Percentiles rank a stretch among this genome's conserved stretches.
Evolutionary conservation across 441 rosid species (phyloP).

Genomic region (Gossypium trilobum): DNA sequence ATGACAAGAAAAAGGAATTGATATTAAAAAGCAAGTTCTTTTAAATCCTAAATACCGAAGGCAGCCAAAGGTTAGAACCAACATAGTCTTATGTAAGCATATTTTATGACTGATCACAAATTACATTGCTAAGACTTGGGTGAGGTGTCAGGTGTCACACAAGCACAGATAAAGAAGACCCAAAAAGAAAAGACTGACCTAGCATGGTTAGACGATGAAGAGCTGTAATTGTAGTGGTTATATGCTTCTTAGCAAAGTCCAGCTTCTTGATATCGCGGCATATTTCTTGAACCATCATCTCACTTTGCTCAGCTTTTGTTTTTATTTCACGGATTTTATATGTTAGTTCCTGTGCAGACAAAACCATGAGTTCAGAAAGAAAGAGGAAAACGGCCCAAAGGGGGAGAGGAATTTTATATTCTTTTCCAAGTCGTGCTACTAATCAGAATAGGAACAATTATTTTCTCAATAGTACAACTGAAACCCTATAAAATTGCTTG

Average conservation of each 20-base stretch:
- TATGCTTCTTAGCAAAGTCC: constrained; percentile 98
- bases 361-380: constrained; percentile 10
- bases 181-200: constrained; percentile 39
- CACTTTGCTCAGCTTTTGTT: constrained; percentile 98
- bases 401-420: background rate
- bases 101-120: background rate
- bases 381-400: constrained; percentile 6
- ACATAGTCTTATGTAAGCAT: background rate
- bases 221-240: constrained; percentile 96
- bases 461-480: background rate
- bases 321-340: constrained; percentile 90
- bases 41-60: background rate
- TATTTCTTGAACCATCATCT: constrained; percentile 98
- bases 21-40: background rate
- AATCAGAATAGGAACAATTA: background rate
- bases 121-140: background rate
- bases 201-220: constrained; percentile 99
- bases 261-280: constrained; percentile 98
- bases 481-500: constrained; percentile 6
- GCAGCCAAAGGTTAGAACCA: background rate
- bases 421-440: background rate
- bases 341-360: constrained; percentile 67
- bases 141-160: background rate
- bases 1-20: constrained; percentile 22
- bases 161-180: background rate